A percentile compares a stretch with the other conserved stretches of the same genome.
phyloP scores from a whole-genome alignment of 2,329 filamentous ascomycete genomes.

The Penicillium capsulatum region DNA sequence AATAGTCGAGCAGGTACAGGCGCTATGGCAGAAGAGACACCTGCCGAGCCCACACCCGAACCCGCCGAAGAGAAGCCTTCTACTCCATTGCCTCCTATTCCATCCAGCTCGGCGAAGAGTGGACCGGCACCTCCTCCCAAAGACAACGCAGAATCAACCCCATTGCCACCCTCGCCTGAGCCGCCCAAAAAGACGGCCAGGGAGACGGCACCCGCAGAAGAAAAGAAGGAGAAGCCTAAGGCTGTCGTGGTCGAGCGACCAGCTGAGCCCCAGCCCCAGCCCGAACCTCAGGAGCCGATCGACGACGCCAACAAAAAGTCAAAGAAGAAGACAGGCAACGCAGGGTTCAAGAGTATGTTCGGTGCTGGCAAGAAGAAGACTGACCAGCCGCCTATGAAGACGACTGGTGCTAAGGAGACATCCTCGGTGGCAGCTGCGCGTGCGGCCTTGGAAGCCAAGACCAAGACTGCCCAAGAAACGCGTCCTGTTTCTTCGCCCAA shows the following conservation, averaged over 20 bases:
- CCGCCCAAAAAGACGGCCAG: conserved; percentile 21
- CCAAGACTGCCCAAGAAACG: conserved; percentile 32
- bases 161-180: conserved; percentile 25
- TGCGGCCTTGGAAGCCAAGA: conserved; percentile 40
- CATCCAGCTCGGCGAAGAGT: conserved; percentile 26
- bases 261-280: conserved; percentile 30
- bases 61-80: conserved; percentile 34
- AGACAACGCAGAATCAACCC: conserved; percentile 22
- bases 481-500: conserved; percentile 21
- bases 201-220: conserved; percentile 10
- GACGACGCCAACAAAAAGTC: conserved; percentile 41
- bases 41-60: conserved; percentile 9
- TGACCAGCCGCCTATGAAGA: conserved; percentile 32
- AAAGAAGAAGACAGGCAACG: conserved; percentile 41
- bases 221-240: conserved; percentile 18
- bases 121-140: conserved; percentile 32
- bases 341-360: conserved; percentile 45
- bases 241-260: conserved; percentile 20
- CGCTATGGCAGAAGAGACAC: conserved; percentile 42
- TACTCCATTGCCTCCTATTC: conserved; percentile 20
- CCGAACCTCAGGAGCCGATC: conserved; percentile 32
- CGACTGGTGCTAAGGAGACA: conserved; percentile 27
- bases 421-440: conserved; percentile 43
- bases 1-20: conserved; percentile 70
- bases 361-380: conserved; percentile 39